Conservation (phyloP, 1,139 yeast species). For the Taphrina flavorubra region DNA sequence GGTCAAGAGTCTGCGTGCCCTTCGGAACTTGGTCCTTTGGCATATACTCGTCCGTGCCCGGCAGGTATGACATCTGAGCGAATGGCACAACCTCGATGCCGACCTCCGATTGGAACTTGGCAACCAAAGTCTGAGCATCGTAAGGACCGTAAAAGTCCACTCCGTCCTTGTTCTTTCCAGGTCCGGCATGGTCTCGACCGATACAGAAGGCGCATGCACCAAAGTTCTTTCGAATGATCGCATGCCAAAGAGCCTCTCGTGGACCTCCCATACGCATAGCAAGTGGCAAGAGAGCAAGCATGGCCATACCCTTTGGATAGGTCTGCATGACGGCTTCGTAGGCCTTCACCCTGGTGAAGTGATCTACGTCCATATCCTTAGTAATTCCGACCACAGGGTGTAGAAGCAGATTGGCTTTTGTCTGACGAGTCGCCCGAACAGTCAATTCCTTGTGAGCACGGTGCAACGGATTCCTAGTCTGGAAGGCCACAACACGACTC, state of each 20-base stretch:
- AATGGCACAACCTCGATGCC: conserved; percentile 92
- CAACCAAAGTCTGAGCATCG: conserved; percentile 91
- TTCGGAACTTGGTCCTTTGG: conserved; percentile 91
- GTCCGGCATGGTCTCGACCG: conserved; percentile 98
- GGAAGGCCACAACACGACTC: conserved; percentile 94
- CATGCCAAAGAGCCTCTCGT: conserved; percentile 98
- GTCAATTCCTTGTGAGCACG: conserved; percentile 97
- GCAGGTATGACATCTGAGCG: conserved; percentile 95
- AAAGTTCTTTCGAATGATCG: conserved; percentile 91
- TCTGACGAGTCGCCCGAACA: conserved; percentile 86
- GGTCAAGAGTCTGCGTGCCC: conserved; percentile 81
- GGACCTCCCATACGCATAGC: conserved; percentile 99
- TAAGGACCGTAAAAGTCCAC: conserved; percentile 96
- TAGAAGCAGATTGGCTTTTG: conserved; percentile 78
- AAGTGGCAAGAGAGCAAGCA: conserved; percentile 82
- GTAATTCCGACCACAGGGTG: conserved; percentile 98
- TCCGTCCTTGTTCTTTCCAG: conserved; percentile 91
- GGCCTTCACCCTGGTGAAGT: conserved; percentile 94
- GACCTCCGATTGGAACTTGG: conserved; percentile 73
- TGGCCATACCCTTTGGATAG: conserved; percentile 92
- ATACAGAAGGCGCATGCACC: conserved; percentile 98
- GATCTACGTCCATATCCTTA: conserved; percentile 97
- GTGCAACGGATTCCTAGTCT: conserved; percentile 98
- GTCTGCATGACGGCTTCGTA: conserved; percentile 89
- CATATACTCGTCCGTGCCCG: conserved; percentile 92